Evolutionary conservation across 1,139 yeast species (phyloP), one percentile per base, ranked within the genome.

Genomic region (Sugiyamaella paludigena): DNA sequence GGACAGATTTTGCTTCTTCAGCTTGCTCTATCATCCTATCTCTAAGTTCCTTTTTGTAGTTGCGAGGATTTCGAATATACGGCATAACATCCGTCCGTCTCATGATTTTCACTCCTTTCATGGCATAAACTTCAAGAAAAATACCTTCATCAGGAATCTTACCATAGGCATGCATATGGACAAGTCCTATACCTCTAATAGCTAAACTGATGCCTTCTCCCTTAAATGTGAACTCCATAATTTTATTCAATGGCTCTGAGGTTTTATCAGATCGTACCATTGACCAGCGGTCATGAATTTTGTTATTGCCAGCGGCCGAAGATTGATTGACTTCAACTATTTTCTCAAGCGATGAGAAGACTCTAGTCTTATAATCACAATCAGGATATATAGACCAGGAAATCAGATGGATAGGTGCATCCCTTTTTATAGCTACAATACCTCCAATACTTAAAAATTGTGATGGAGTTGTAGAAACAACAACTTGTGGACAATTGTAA

Each of bases 81-180:
- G 52, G 68, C 49, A 59, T 56, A 27, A 63, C 62, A 65, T 55
- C 68, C 52, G 54, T 61, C 57, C 58, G 70, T 58, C 69, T 64
- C 12, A 49, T 54, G 10, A 67, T 54, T 15, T 58, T 56, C 2
- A 78, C 67, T 1, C 79, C 82, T 19, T 67, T 60, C 1, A 82
- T 78, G 0, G 75, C 75, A 71, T 76, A 77, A 0, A 81, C 70
- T 52, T 73, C 55, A 8, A 65, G 75, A 40, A 64, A 66, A 15
- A 71, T 66, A 3, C 76, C 74, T 7, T 62, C 66, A 28, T 55
- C 67, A 2, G 67, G 64, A 45, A 74, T 69, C n/a, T 57, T 61
- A 1, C 95, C 92, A 0, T 85, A 81, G 1, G 88, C 82, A 24
- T 76, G 77, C 33, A 87, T 63, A 47, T 82, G 80, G 1, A 87